phyloP scores from a whole-genome alignment of 2,329 filamentous ascomycete species.

The Fusarium globosum region DNA sequence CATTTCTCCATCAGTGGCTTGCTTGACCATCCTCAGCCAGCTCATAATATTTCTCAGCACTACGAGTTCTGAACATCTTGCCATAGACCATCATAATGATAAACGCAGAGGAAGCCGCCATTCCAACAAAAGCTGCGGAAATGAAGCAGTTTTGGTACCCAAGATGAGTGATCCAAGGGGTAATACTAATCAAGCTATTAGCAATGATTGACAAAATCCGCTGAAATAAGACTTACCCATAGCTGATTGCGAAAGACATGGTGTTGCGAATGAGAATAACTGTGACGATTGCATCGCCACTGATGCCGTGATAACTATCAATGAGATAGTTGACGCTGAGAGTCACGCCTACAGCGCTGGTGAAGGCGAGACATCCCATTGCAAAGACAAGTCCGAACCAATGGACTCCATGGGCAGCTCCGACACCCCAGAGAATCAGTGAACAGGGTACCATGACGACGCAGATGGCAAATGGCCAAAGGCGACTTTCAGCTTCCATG shows the following conservation, averaged over 20 bases:
- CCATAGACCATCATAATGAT: constrained; percentile 62
- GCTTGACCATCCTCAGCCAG: neutral
- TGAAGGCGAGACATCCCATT: constrained; percentile 50
- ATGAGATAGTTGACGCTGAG: constrained; percentile 54
- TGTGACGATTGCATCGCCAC: constrained; percentile 53
- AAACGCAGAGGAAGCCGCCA: constrained; percentile 54
- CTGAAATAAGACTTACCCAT: constrained; percentile 33
- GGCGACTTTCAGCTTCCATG: constrained; percentile 54
- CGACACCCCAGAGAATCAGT: constrained; percentile 50
- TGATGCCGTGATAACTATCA: constrained; percentile 55
- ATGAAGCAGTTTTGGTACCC: constrained; percentile 58
- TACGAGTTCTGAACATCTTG: constrained; percentile 46
- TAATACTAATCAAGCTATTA: constrained; percentile 52
- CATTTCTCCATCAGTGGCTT: neutral
- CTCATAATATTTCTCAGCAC: constrained; percentile 23
- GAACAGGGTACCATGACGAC: constrained; percentile 42
- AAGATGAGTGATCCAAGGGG: constrained; percentile 55
- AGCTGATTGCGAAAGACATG: constrained; percentile 51
- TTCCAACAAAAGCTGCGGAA: constrained; percentile 53
- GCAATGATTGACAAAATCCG: accelerated
- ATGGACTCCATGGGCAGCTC: constrained; percentile 52
- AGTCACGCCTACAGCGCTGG: constrained; percentile 50
- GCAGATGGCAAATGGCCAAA: constrained; percentile 53
- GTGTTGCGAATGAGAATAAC: constrained; percentile 55
- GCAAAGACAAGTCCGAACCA: constrained; percentile 57